Evolutionary conservation across 2,329 filamentous ascomycete species (phyloP).

Genomic region (Bipolaris gigantea): DNA sequence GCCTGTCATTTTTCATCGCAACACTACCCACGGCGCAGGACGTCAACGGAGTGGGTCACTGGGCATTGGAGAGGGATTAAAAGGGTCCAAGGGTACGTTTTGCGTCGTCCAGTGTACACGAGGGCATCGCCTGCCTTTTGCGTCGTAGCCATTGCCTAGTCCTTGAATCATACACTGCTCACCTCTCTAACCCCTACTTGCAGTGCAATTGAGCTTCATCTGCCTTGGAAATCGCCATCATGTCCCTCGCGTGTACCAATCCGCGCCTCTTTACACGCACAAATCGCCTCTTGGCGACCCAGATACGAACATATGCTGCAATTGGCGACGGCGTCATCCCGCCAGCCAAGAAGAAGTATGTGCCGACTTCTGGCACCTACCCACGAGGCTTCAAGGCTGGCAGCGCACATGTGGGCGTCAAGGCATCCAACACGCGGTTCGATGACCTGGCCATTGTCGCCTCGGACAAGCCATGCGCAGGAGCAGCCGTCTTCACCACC

Average conservation of each 20-base stretch:
- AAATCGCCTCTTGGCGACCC: conserved; percentile 33
- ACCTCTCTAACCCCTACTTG: conserved; percentile 9
- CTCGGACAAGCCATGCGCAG: conserved; percentile 82
- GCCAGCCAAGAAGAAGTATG: conserved; percentile 83
- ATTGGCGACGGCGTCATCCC: conserved; percentile 65
- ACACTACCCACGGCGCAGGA: conserved; percentile 20
- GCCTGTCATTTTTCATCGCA: conserved; percentile 3
- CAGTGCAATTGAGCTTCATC: conserved; percentile 1
- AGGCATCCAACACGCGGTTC: conserved; percentile 86
- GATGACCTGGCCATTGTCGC: conserved; percentile 88
- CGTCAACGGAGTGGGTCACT: conserved; percentile 23
- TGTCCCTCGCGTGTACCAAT: conserved; percentile 38
- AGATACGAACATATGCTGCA: conserved; percentile 61
- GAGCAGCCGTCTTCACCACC: conserved; percentile 92
- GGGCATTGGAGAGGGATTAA: not conserved
- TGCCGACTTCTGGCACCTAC: conserved; percentile 82
- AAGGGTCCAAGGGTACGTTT: conserved; percentile 9
- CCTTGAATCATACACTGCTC: not conserved
- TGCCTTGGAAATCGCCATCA: conserved; percentile 10
- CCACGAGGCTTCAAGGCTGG: conserved; percentile 87
- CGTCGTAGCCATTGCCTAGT: not conserved
- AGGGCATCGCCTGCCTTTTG: not conserved
- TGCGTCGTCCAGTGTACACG: not conserved
- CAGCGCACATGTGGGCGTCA: conserved; percentile 89
- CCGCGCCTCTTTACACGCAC: conserved; percentile 32